Evolutionary conservation across 2,329 filamentous ascomycete species (phyloP), one percentile per base, ranked within the genome.

Genomic region (Alternaria viburni): DNA sequence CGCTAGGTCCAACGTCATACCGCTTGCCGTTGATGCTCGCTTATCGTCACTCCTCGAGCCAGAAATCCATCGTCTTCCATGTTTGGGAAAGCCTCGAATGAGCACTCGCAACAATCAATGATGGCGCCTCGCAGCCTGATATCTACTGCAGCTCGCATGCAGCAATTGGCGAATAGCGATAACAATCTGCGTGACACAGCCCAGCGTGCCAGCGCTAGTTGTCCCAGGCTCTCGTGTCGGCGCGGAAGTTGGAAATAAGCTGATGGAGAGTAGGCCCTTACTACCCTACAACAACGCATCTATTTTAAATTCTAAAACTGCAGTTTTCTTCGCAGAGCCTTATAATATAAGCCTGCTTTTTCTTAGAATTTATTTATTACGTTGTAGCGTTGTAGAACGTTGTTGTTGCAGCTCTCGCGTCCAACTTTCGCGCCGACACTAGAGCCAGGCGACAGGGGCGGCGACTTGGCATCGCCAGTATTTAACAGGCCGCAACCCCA

Each of bases 401-500:
- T n/a, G n/a, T n/a, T n/a, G n/a, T n/a, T n/a, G n/a, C n/a, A n/a
- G n/a, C n/a, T n/a, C n/a, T n/a, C n/a, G n/a, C n/a, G n/a, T n/a
- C n/a, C n/a, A n/a, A n/a, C n/a, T n/a, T n/a, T n/a, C n/a, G n/a
- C n/a, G n/a, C n/a, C n/a, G n/a, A n/a, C n/a, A n/a, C n/a, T n/a
- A n/a, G n/a, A n/a, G n/a, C n/a, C n/a, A n/a, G 68, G 67, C 71
- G 70, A 65, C 73, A 73, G 69, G 74, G 70, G 62, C 68, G 17
- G 17, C 60, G 58, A 66, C 75, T 75, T 76, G 74, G 74, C 74
- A 69, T 57, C 62, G 66, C 66, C 54, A 59, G 49, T 68, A 68
- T 74, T 74, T 77, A 78, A 74, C 70, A 65, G 68, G 68, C 67
- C 62, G 68, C 73, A 63, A 72, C 69, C 74, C 76, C 76, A 70